phyloP scores from a whole-genome alignment of 1,284 basidiomycete genomes.

The Apiotrichum domesticum region DNA sequence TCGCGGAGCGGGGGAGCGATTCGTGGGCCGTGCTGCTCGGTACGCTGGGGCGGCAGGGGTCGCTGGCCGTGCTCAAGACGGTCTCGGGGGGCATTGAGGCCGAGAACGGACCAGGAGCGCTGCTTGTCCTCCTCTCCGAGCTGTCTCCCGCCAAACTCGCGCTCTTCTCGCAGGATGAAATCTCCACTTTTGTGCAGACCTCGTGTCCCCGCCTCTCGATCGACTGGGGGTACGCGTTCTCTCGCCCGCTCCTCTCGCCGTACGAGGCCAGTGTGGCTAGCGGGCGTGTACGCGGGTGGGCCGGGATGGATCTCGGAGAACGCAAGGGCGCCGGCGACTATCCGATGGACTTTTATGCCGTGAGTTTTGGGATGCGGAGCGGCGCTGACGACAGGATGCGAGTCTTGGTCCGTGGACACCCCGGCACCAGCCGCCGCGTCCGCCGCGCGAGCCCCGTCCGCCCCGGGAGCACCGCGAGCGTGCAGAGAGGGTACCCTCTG shows the following conservation, averaged over 20 bases:
- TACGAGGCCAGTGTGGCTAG: conserved; percentile 90
- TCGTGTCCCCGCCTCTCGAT: conserved; percentile 52
- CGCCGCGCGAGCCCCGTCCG: conserved; percentile 3
- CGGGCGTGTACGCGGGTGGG: conserved; percentile 56
- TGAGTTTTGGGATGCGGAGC: conserved; percentile 50
- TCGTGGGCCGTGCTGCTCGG: conserved; percentile 93
- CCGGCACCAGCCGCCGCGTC: conserved; percentile 24
- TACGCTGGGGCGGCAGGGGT: conserved; percentile 91
- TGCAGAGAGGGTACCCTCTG: too few species aligned
- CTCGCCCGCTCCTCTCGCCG: conserved; percentile 79
- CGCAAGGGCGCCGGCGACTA: conserved; percentile 53
- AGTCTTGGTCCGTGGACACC: conserved; percentile 47
- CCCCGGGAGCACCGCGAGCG: background rate
- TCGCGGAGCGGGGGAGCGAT: conserved; percentile 46
- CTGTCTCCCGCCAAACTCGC: conserved; percentile 88
- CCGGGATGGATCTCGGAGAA: conserved; percentile 32
- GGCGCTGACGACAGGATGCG: conserved; percentile 18
- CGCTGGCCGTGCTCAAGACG: conserved; percentile 78
- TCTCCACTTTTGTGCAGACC: conserved; percentile 25
- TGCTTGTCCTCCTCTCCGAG: conserved; percentile 81
- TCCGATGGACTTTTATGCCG: conserved; percentile 96
- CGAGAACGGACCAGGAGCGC: conserved; percentile 52
- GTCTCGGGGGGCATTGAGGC: conserved; percentile 61
- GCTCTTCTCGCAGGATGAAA: conserved; percentile 53
- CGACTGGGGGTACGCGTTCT: conserved; percentile 97